These are phyloP conservation scores for Colletotrichum acutatum DNA, from an alignment of 2,329 filamentous ascomycete genomes.

Conservation along the genomic window DNA sequence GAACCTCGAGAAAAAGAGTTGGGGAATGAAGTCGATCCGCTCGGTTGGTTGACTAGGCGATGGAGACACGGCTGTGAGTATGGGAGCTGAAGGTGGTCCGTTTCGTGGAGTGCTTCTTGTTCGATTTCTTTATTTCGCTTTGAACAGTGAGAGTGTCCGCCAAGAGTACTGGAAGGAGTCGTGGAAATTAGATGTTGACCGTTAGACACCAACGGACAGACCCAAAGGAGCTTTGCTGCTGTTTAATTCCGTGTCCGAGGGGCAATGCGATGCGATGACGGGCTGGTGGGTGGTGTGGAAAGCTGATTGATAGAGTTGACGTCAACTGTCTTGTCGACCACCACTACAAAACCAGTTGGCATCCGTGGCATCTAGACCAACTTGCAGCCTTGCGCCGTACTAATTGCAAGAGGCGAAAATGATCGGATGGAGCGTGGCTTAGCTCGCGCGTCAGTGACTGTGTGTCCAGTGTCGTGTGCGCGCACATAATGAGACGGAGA, in stretches of 20 bases:
- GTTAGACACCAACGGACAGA: background rate
- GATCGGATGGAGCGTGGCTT: slow-evolving; percentile 14
- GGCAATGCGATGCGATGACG: background rate
- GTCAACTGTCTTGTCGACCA: background rate
- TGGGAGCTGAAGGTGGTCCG: background rate
- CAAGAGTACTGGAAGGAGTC: background rate
- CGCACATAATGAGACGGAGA: background rate
- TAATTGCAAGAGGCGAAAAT: background rate
- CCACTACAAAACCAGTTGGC: background rate
- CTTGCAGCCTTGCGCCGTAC: background rate
- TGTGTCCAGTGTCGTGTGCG: background rate
- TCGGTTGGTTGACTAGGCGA: slow-evolving; percentile 20
- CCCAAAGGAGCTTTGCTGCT: background rate
- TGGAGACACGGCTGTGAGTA: background rate
- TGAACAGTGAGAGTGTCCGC: background rate
- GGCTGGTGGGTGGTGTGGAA: background rate
- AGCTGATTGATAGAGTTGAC: background rate
- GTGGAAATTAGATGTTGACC: background rate
- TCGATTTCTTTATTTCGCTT: background rate
- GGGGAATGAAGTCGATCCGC: slow-evolving; percentile 8
- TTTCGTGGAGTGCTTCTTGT: slow-evolving; percentile 3
- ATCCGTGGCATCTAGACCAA: background rate
- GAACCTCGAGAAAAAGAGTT: background rate
- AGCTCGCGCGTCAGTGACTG: background rate
- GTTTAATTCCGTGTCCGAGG: background rate